These are phyloP conservation scores for Colletotrichum liaoningense DNA, from an alignment of 2,329 filamentous ascomycete genomes.

Conservation along the genomic window DNA sequence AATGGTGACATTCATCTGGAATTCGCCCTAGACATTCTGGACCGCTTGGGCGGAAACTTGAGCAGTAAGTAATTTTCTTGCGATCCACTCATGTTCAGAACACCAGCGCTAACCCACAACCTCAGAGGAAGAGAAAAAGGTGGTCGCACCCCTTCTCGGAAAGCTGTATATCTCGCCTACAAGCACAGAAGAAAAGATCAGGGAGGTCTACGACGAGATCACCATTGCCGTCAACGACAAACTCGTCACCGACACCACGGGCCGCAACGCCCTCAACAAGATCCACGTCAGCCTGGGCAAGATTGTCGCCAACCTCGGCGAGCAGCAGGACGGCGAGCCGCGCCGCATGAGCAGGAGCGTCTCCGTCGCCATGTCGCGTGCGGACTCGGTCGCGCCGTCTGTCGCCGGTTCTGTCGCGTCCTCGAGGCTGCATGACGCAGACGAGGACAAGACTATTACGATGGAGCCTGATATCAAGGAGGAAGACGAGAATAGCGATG, in stretches of 20 bases:
- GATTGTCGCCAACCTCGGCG: conserved; percentile 71
- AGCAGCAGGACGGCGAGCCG: conserved; percentile 50
- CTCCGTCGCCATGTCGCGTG: conserved; percentile 48
- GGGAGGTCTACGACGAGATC: conserved; percentile 68
- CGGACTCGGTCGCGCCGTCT: neutral
- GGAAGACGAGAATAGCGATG: conserved; percentile 51
- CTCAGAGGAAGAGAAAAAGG: conserved; percentile 87
- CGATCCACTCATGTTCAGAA: neutral
- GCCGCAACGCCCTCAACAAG: conserved; percentile 74
- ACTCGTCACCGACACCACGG: conserved; percentile 69
- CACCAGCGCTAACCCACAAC: conserved; percentile 43
- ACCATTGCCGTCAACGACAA: conserved; percentile 72
- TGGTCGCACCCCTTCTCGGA: conserved; percentile 79
- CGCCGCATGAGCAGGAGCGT: conserved; percentile 57
- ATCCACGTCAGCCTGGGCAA: conserved; percentile 75
- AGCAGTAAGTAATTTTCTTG: conserved; percentile 66
- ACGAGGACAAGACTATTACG: conserved; percentile 52
- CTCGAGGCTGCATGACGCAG: conserved; percentile 41
- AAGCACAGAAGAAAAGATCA: conserved; percentile 68
- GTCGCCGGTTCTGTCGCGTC: conserved; percentile 11
- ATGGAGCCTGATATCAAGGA: conserved; percentile 60
- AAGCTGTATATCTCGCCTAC: conserved; percentile 84
- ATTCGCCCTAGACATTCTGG: conserved; percentile 81
- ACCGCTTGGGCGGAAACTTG: conserved; percentile 74
- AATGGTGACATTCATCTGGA: conserved; percentile 85